Evolutionary conservation across 768 basidiomycete species (phyloP), one percentile per base, ranked within the genome.

Genomic region (Cubamyces sp.): DNA sequence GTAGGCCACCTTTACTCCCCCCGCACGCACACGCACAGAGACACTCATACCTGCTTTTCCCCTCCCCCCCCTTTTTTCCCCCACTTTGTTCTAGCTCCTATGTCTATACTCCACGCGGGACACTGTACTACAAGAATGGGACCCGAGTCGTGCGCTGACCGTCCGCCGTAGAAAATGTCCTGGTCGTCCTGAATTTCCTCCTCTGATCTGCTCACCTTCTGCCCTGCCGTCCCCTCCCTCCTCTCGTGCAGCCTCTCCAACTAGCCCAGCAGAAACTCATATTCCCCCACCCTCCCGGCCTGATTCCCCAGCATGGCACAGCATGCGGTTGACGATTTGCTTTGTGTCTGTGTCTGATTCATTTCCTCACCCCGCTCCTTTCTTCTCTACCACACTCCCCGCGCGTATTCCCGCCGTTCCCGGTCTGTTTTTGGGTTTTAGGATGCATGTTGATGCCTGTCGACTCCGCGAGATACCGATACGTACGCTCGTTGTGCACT

Each of bases 371-470:
- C 34, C 39, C 26, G n/a, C 46, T 45, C n/a, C 37, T 26, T 54
- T 49, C 14, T 14, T n/a, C 48, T 37, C 30, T 47, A 8, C 51
- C 43, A 34, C 39, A 5, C 53, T n/a, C 30, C 30, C 34, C 37
- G 12, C 28, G 5, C 21, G 23, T 41, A 21, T 34, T 19, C 28
- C 40, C 48, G 2, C 21, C 28, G 52, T 45, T 56, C 53, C 21
- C 28, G 52, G 34, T 56, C 53, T 37, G 21, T 34, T 55, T 64
- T 45, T 60, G 63, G 63, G 63, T 60, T 48, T 64, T 64, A 55
- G 54, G 63, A 58, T 52, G 57, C 21, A 43, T 40, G 52, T 43
- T 46, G 53, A 52, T 23, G 48, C 18, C 26, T 26, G 48, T 49
- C 16, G 48, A 26, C 48, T 26, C 9, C 48, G 14, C 48, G 48